These are phyloP conservation scores for Croton setiger DNA, from an alignment of 441 rosid genomes.

Conservation along the genomic window DNA sequence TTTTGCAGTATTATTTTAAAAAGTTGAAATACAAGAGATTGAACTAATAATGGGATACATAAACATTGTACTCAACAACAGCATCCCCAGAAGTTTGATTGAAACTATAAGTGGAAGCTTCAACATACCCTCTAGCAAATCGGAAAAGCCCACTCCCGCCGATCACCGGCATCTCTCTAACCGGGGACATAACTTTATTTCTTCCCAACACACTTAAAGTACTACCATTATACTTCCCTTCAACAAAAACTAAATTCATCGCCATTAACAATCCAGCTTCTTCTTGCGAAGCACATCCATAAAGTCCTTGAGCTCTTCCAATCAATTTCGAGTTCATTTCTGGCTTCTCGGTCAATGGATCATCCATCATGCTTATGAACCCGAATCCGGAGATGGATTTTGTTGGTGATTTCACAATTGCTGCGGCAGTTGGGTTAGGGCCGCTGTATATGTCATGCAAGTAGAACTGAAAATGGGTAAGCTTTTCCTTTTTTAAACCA, in stretches of 20 bases:
- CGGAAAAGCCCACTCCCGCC: slow-evolving; percentile 71
- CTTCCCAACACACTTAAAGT: slow-evolving; percentile 53
- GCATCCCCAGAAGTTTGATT: slow-evolving; percentile 42
- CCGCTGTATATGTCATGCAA: slow-evolving; percentile 36
- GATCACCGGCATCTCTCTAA: slow-evolving; percentile 63
- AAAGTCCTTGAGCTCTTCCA: slow-evolving; percentile 53
- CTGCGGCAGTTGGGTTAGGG: slow-evolving; percentile 21
- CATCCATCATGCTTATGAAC: slow-evolving; percentile 41
- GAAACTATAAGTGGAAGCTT: slow-evolving; percentile 37
- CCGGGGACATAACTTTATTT: slow-evolving; percentile 36
- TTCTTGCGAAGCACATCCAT: slow-evolving; percentile 34
- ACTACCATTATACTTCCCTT: slow-evolving; percentile 61
- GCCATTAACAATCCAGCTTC: slow-evolving; percentile 49
- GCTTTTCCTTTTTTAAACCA: slow-evolving; percentile 29
- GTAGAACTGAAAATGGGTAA: slow-evolving; percentile 23
- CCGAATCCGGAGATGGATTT: slow-evolving; percentile 26
- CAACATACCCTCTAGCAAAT: slow-evolving; percentile 58
- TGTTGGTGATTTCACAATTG: slow-evolving; percentile 18
- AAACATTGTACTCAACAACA: slow-evolving; percentile 43
- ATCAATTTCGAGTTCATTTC: slow-evolving; percentile 39
- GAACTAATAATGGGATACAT: slow-evolving; percentile 51
- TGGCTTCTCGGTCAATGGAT: slow-evolving; percentile 45
- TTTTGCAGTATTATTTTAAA: too few species aligned
- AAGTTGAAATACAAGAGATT: too few species aligned
- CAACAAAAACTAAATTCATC: slow-evolving; percentile 50